Evolutionary conservation across 495 filamentous ascomycete species (phyloP).

Genomic region (Podospora pseudoanserina): DNA sequence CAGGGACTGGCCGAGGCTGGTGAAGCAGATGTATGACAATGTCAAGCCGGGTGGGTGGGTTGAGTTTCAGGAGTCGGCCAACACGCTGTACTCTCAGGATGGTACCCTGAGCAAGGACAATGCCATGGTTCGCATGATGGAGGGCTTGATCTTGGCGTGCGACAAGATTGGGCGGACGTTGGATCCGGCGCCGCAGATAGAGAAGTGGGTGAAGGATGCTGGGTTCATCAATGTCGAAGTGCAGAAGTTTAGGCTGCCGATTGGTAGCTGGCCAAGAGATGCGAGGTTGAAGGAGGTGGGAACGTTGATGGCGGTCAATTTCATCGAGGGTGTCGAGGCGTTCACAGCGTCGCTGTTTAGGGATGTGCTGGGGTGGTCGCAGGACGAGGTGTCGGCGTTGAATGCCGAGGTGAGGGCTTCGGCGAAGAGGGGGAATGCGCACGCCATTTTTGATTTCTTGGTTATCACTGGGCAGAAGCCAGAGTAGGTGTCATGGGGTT

Average conservation of each 20-base stretch:
- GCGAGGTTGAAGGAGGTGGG: constrained; percentile 49
- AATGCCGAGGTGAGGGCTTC: constrained; percentile 29
- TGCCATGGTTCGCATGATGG: constrained; percentile 37
- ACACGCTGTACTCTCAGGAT: constrained; percentile 36
- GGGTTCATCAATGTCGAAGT: constrained; percentile 39
- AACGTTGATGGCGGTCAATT: constrained; percentile 32
- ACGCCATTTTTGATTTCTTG: constrained; percentile 25
- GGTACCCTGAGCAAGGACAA: constrained; percentile 35
- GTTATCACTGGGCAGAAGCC: constrained; percentile 24
- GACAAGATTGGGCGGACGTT: constrained; percentile 27
- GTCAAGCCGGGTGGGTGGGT: constrained; percentile 49
- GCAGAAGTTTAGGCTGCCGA: constrained; percentile 34
- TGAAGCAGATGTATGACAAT: constrained; percentile 44
- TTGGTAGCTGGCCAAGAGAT: constrained; percentile 45
- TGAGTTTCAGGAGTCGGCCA: constrained; percentile 48
- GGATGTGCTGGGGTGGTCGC: constrained; percentile 32
- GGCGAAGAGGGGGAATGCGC: constrained; percentile 19
- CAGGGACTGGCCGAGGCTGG: constrained; percentile 45
- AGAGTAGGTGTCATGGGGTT: neutral
- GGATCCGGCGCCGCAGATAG: constrained; percentile 21
- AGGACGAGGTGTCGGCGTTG: constrained; percentile 31
- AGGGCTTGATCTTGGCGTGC: constrained; percentile 34
- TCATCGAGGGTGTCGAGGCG: constrained; percentile 31
- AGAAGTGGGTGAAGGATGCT: constrained; percentile 29
- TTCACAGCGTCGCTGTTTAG: constrained; percentile 32